Percentiles rank a stretch among this genome's conserved stretches.
Evolutionary conservation across 2,329 filamentous ascomycete species (phyloP).

Genomic region (Dothidotthia symphoricarpi): DNA sequence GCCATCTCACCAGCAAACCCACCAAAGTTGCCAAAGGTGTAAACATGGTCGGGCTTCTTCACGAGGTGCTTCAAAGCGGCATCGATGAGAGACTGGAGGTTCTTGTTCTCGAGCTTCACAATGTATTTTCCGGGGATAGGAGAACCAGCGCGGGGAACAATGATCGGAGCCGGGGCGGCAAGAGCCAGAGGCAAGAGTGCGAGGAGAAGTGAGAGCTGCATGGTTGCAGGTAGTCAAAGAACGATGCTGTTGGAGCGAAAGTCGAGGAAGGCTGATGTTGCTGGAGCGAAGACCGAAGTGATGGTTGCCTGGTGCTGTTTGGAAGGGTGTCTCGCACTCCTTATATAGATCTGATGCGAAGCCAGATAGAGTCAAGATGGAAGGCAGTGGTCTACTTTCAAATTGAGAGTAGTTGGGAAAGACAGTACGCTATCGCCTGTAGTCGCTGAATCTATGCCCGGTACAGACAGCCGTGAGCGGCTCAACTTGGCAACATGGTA

Average conservation of each 20-base stretch:
- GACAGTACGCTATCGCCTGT: conserved; percentile 15
- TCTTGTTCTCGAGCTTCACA: conserved; percentile 46
- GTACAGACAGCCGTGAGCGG: conserved; percentile 14
- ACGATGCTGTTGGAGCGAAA: conserved; percentile 14
- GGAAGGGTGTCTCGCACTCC: conserved; percentile 10
- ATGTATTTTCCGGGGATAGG: conserved; percentile 48
- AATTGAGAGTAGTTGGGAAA: conserved; percentile 25
- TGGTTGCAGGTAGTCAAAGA: conserved; percentile 29
- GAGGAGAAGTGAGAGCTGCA: conserved; percentile 42
- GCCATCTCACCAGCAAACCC: conserved; percentile 41
- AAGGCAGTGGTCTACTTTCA: conserved; percentile 30
- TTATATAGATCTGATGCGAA: conserved; percentile 32
- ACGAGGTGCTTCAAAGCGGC: conserved; percentile 24
- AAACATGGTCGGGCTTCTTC: conserved; percentile 36
- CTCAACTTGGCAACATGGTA: conserved; percentile 32
- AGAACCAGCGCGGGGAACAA: conserved; percentile 37
- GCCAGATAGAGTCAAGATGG: conserved; percentile 8
- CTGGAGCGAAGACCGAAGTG: conserved; percentile 25
- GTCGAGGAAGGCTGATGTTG: conserved; percentile 12
- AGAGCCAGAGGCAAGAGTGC: conserved; percentile 40
- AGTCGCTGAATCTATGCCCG: conserved; percentile 14
- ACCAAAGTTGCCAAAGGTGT: conserved; percentile 41
- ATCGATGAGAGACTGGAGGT: conserved; percentile 29
- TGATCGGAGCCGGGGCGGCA: conserved; percentile 41
- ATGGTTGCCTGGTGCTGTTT: conserved; percentile 24